Evolutionary conservation across 192 early-diverging fungal species (phyloP).

Genomic region (Backusella liffmaniae): DNA sequence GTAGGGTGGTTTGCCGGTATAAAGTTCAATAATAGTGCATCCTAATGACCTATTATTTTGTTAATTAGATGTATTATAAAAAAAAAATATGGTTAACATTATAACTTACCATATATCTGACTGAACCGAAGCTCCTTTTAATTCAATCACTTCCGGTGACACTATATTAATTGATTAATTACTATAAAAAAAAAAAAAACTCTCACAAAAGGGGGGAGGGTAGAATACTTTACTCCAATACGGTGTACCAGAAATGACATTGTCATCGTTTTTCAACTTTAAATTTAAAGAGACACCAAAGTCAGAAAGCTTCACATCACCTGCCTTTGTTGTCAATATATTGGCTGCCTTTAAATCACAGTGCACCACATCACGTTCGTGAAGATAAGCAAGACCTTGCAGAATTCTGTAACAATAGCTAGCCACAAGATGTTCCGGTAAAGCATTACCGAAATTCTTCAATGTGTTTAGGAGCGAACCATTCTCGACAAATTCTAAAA

Average conservation of each 20-base stretch:
- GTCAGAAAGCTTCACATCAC: slow-evolving; percentile 92
- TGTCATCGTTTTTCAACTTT: slow-evolving; percentile 59
- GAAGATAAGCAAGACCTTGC: slow-evolving; percentile 88
- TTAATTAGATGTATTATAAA: background rate
- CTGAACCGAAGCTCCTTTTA: slow-evolving; percentile 82
- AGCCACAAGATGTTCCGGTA: slow-evolving; percentile 86
- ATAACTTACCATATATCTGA: slow-evolving; percentile 86
- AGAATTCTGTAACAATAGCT: slow-evolving; percentile 86
- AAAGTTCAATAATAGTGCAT: slow-evolving; percentile 91
- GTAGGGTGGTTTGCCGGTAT: slow-evolving; percentile 93
- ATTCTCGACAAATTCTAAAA: slow-evolving; percentile 91
- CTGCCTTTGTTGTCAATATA: slow-evolving; percentile 91
- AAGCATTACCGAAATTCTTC: slow-evolving; percentile 78
- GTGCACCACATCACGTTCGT: slow-evolving; percentile 85
- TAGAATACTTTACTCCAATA: slow-evolving; percentile 64
- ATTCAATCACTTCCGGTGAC: slow-evolving; percentile 90
- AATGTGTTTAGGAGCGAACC: slow-evolving; percentile 88
- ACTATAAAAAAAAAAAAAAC: background rate
- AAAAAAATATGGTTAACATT: background rate
- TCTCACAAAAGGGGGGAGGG: background rate
- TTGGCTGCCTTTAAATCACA: slow-evolving; percentile 97
- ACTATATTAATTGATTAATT: slow-evolving; percentile 33
- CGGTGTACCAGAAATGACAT: slow-evolving; percentile 76
- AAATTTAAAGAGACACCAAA: slow-evolving; percentile 95
- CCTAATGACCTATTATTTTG: slow-evolving; percentile 67